Conservation (phyloP, 495 filamentous ascomycete species). For the Jackrogersella multiformis region DNA sequence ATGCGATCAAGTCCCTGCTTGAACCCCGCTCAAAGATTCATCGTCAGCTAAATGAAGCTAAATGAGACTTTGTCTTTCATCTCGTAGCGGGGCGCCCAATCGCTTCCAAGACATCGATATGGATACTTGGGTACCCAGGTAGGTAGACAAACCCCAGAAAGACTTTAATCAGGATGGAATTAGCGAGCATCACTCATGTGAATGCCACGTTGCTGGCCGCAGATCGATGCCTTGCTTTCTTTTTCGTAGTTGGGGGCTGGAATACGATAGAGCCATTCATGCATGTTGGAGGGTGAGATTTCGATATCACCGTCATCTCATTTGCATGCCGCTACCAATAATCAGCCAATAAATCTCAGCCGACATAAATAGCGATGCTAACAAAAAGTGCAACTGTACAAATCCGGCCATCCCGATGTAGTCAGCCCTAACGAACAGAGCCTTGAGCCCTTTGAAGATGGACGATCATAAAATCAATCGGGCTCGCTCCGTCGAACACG, state of each 20-base stretch:
- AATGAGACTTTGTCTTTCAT: neutral
- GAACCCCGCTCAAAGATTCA: neutral
- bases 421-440: constrained; percentile 31
- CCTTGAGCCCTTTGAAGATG: constrained; percentile 6
- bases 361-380: constrained; percentile 29
- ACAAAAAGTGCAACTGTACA: neutral
- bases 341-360: constrained; percentile 24
- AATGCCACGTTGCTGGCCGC: constrained; percentile 9
- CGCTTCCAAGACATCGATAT: neutral
- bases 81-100: neutral
- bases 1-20: neutral
- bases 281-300: constrained; percentile 25
- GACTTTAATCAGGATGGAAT: neutral
- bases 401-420: constrained; percentile 12
- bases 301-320: constrained; percentile 15
- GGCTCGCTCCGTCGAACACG: constrained; percentile 5
- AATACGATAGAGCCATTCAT: constrained; percentile 20
- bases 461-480: constrained; percentile 24
- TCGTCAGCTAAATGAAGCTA: neutral
- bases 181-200: constrained; percentile 1
- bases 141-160: neutral
- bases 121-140: too few relatives aligned
- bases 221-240: neutral
- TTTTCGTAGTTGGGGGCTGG: neutral
- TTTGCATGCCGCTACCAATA: constrained; percentile 14